Conservation (phyloP, 2,329 filamentous ascomycete genomes). For the Pestalotiopsis sp. region DNA sequence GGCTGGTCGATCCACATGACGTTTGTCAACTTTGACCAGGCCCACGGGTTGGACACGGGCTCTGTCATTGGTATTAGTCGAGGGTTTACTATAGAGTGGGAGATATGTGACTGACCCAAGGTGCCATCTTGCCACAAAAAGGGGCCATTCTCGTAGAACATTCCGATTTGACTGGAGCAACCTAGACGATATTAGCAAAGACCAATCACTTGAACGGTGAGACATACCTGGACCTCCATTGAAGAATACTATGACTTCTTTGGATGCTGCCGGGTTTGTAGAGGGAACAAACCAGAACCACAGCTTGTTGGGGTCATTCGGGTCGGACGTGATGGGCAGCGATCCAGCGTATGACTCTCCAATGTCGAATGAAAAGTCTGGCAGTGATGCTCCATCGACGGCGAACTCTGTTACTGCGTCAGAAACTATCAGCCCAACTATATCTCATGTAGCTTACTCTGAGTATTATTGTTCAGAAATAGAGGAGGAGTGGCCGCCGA, state of each 20-base stretch:
- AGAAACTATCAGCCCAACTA: too few species aligned
- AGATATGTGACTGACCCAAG: background rate
- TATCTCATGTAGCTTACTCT: background rate
- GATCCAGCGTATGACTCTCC: conserved; percentile 39
- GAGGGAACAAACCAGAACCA: conserved; percentile 9
- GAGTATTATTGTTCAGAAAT: background rate
- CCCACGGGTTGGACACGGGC: conserved; percentile 65
- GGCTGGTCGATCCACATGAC: conserved; percentile 73
- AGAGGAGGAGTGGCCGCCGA: background rate
- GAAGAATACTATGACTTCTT: conserved; percentile 2
- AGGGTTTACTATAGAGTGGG: background rate
- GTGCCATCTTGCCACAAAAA: conserved; percentile 71
- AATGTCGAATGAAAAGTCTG: conserved; percentile 63
- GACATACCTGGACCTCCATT: conserved; percentile 4
- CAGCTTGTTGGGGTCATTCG: conserved; percentile 23
- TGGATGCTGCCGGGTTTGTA: background rate
- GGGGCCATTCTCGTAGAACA: conserved; percentile 76
- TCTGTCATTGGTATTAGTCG: conserved; percentile 34
- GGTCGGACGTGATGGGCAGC: conserved; percentile 44
- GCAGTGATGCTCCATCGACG: conserved; percentile 59
- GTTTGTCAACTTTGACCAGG: conserved; percentile 73
- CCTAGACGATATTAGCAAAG: conserved; percentile 18
- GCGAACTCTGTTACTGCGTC: conserved; percentile 42
- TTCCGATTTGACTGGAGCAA: conserved; percentile 60
- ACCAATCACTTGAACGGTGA: too few species aligned